phyloP scores from a whole-genome alignment of 2,329 filamentous ascomycete species.

The Fusarium keratoplasticum region DNA sequence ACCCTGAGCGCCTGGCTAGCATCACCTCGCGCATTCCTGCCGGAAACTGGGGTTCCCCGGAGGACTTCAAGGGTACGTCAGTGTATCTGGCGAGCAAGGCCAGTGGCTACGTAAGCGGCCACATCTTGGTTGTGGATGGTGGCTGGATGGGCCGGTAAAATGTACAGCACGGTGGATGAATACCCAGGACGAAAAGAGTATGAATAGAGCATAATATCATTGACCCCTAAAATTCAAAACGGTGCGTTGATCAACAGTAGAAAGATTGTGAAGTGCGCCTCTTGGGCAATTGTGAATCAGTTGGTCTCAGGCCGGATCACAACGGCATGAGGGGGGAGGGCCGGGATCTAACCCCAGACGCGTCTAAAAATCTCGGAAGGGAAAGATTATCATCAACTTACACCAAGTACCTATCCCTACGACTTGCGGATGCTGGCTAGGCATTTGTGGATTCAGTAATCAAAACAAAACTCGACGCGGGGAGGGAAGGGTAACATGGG shows the following conservation, averaged over 20 bases:
- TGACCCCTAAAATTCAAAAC: not conserved
- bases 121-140: constrained; percentile 86
- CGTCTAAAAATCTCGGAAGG: not conserved
- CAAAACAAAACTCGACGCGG: not conserved
- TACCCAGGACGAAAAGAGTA: not conserved
- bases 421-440: not conserved
- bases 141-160: constrained; percentile 88
- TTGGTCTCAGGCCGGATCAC: constrained; percentile 31
- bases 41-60: constrained; percentile 83
- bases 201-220: constrained; percentile 14
- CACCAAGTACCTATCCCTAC: constrained; percentile 46
- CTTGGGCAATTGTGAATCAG: constrained; percentile 33
- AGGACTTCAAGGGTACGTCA: constrained; percentile 87
- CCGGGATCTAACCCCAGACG: constrained; percentile 20
- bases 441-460: not conserved
- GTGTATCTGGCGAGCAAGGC: constrained; percentile 82
- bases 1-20: constrained; percentile 75
- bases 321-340: not conserved
- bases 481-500: not conserved
- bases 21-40: constrained; percentile 87
- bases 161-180: not conserved
- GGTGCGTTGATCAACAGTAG: not conserved
- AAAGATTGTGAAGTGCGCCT: not conserved
- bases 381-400: constrained; percentile 48
- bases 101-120: constrained; percentile 85